Conservation (phyloP, 192 early-diverging fungal genomes). For the Kappamyces sp. region DNA sequence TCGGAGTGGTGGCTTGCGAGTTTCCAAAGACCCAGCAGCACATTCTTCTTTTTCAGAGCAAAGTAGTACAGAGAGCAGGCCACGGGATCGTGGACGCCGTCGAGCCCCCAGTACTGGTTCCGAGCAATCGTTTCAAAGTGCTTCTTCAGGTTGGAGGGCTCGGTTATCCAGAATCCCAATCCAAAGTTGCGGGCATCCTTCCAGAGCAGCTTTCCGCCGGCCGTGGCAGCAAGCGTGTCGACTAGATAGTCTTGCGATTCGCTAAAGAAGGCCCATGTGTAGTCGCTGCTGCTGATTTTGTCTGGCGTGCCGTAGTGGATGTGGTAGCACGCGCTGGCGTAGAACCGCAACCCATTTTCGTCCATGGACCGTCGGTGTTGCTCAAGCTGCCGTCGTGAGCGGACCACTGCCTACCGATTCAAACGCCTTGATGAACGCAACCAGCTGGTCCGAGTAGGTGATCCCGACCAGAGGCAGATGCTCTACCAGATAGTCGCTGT, state of each 20-base stretch:
- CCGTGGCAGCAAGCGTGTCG: conserved; percentile 45
- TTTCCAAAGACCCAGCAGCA: conserved; percentile 87
- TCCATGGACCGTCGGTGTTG: conserved; percentile 4
- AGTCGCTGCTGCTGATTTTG: conserved; percentile 48
- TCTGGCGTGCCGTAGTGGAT: neutral
- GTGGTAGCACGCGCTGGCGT: conserved; percentile 25
- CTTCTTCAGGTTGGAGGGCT: conserved; percentile 57
- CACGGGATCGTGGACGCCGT: conserved; percentile 67
- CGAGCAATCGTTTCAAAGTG: conserved; percentile 83
- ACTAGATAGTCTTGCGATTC: conserved; percentile 79
- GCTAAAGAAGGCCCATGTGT: conserved; percentile 79
- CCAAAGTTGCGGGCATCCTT: conserved; percentile 73
- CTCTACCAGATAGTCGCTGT: conserved; percentile 5
- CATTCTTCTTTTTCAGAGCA: conserved; percentile 81
- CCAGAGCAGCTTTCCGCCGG: conserved; percentile 68
- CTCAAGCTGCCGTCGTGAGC: conserved; percentile 28
- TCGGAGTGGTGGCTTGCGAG: conserved; percentile 76
- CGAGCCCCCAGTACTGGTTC: conserved; percentile 71
- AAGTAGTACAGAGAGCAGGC: conserved; percentile 85
- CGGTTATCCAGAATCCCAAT: conserved; percentile 79
- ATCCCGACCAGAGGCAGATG: conserved; percentile 1
- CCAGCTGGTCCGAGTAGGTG: neutral
- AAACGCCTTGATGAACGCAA: conserved; percentile 7
- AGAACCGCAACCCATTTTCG: conserved; percentile 28
- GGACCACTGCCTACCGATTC: conserved; percentile 42